These are phyloP conservation scores for Theileria annulata DNA, from an alignment of 169 alveolate species.

Conservation along the genomic window DNA sequence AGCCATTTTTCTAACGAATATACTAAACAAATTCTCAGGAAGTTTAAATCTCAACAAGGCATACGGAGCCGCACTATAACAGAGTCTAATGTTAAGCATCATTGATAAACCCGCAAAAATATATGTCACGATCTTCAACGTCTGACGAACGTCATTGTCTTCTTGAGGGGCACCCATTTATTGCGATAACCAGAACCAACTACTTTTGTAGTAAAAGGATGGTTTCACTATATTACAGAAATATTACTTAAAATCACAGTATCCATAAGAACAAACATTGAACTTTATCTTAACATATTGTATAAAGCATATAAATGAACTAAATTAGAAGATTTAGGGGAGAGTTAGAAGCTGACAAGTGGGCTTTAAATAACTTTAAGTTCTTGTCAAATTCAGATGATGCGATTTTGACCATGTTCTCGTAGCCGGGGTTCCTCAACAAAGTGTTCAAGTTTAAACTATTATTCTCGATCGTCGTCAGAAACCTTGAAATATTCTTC, in stretches of 20 bases:
- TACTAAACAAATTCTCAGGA: neutral
- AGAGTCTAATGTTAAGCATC: neutral
- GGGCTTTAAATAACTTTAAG: conserved; percentile 20
- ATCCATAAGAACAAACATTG: neutral
- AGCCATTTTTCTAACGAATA: neutral
- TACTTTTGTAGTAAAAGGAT: too few species aligned
- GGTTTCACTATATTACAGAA: neutral
- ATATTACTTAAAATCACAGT: neutral
- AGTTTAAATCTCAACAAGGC: neutral
- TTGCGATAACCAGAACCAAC: too few species aligned
- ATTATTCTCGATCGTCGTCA: neutral
- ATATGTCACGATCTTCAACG: too few species aligned
- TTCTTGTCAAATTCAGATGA: conserved; percentile 31
- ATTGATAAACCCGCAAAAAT: neutral
- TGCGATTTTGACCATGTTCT: conserved; percentile 47
- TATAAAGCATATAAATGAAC: neutral
- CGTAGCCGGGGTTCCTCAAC: conserved; percentile 50
- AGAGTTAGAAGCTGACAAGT: neutral
- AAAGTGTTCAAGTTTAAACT: conserved; percentile 12
- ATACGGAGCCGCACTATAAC: neutral
- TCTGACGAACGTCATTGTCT: too few species aligned
- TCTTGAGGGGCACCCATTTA: too few species aligned
- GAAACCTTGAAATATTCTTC: neutral
- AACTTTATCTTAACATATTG: neutral
- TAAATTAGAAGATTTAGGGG: neutral